A percentile compares a stretch with the other conserved stretches of the same genome.
phyloP scores from a whole-genome alignment of 2,329 filamentous ascomycete genomes.

The Penicillium sp. region DNA sequence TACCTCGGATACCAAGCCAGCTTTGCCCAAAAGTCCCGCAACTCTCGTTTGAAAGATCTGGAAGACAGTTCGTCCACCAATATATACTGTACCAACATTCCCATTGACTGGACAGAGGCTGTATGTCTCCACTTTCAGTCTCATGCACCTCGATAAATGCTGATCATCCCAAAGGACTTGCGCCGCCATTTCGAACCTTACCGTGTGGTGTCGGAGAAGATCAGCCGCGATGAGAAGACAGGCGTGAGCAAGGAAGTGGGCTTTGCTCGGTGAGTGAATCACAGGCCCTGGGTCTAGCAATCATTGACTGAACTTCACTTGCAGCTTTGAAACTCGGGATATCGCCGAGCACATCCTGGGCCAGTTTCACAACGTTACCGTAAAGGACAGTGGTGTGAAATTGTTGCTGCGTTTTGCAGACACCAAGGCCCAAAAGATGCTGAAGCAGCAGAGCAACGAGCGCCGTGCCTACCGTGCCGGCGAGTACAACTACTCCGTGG shows the following conservation, averaged over 20 bases:
- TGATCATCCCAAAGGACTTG: slow-evolving; percentile 68
- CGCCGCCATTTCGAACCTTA: slow-evolving; percentile 58
- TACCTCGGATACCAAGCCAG: slow-evolving; percentile 95
- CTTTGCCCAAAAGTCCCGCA: slow-evolving; percentile 98
- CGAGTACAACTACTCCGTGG: slow-evolving; percentile 71
- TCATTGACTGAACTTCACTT: slow-evolving; percentile 9
- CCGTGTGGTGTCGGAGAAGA: slow-evolving; percentile 86
- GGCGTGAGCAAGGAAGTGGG: slow-evolving; percentile 95
- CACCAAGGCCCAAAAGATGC: slow-evolving; percentile 91
- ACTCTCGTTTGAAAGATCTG: slow-evolving; percentile 94
- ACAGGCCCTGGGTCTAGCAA: not conserved
- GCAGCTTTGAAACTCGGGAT: slow-evolving; percentile 83
- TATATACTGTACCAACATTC: slow-evolving; percentile 95
- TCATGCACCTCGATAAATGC: slow-evolving; percentile 16
- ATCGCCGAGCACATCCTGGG: slow-evolving; percentile 86
- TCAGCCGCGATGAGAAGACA: slow-evolving; percentile 79
- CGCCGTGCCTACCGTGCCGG: slow-evolving; percentile 93
- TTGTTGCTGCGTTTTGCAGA: slow-evolving; percentile 96
- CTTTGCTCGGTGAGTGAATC: slow-evolving; percentile 73
- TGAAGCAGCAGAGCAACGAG: slow-evolving; percentile 94
- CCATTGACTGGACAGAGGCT: slow-evolving; percentile 85
- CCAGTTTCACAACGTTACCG: slow-evolving; percentile 75
- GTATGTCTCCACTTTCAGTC: slow-evolving; percentile 51
- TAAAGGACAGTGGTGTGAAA: slow-evolving; percentile 72
- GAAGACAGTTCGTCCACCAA: slow-evolving; percentile 89